These are phyloP conservation scores for Nicotiana otophora DNA, from an alignment of 257 asterid genomes.

Conservation along the genomic window DNA sequence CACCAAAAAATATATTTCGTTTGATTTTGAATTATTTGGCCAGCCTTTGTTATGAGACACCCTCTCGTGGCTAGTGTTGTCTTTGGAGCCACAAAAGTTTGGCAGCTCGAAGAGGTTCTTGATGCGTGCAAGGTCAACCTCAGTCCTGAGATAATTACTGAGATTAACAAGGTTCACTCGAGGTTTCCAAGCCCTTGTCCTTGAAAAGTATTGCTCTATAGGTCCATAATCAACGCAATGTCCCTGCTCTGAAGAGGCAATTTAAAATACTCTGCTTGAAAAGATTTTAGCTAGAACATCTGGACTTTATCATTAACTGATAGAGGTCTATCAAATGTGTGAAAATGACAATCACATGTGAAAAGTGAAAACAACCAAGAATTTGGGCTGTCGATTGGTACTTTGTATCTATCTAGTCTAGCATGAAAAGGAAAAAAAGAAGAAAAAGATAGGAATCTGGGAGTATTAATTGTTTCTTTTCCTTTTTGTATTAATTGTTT, in stretches of 20 bases:
- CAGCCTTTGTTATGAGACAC: constrained; percentile 79
- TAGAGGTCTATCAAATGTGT: background rate
- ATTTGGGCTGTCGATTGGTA: background rate
- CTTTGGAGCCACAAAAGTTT: constrained; percentile 75
- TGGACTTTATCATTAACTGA: background rate
- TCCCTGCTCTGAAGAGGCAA: background rate
- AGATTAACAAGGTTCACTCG: constrained; percentile 55
- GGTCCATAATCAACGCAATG: background rate
- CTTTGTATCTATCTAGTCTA: background rate
- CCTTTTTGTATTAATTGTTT: background rate
- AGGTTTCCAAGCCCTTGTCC: constrained; percentile 71
- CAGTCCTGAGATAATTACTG: constrained; percentile 47
- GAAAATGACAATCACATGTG: background rate
- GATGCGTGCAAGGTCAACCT: constrained; percentile 54
- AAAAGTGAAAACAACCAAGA: background rate
- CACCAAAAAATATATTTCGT: background rate
- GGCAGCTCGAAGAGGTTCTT: constrained; percentile 74
- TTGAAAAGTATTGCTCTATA: constrained; percentile 9
- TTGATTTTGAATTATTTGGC: constrained; percentile 4
- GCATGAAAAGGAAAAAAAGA: background rate
- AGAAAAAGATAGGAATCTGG: background rate
- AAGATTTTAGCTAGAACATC: background rate
- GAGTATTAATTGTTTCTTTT: background rate
- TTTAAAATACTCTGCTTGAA: background rate
- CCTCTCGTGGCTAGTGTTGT: constrained; percentile 73